A percentile compares a stretch with the other conserved stretches of the same genome.
Conservation (phyloP, 148 eudicot genomes). For the Rhododendron molle region DNA sequence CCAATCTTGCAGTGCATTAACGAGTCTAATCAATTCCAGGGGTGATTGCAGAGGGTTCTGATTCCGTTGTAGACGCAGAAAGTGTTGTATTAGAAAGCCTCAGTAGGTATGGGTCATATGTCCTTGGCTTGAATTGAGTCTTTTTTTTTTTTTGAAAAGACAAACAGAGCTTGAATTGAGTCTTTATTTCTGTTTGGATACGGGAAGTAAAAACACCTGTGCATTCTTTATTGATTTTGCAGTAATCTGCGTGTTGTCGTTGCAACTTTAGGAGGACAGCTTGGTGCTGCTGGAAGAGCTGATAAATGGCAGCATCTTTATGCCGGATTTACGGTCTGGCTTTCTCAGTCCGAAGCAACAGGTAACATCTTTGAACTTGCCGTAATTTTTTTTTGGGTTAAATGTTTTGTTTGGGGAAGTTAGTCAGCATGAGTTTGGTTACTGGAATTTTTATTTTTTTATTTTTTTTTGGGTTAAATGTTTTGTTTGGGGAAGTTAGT, state of each 20-base stretch:
- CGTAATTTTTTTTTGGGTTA: neutral
- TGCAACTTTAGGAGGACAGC: conserved; percentile 79
- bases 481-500: neutral
- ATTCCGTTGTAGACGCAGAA: conserved; percentile 72
- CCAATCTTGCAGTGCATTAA: conserved; percentile 26
- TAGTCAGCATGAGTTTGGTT: neutral
- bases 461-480: neutral
- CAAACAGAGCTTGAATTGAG: too few species aligned
- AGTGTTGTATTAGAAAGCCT: conserved; percentile 73
- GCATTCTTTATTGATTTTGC: conserved; percentile 15
- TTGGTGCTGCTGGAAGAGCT: conserved; percentile 66
- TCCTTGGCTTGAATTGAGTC: conserved; percentile 4
- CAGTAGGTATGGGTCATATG: conserved; percentile 51
- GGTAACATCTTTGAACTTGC: conserved; percentile 30
- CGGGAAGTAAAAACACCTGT: neutral
- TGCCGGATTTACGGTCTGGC: conserved; percentile 88
- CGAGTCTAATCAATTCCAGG: conserved; percentile 43
- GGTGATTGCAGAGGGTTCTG: conserved; percentile 61
- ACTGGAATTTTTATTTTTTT: neutral
- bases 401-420: neutral
- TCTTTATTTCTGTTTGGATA: conserved; percentile 1
- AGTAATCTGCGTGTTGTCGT: conserved; percentile 82
- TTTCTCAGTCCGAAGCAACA: conserved; percentile 65
- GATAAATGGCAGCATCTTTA: conserved; percentile 83
- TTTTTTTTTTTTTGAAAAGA: neutral